Evolutionary conservation across 2,329 filamentous ascomycete species (phyloP).

Genomic region (Cordyceps farinosa): DNA sequence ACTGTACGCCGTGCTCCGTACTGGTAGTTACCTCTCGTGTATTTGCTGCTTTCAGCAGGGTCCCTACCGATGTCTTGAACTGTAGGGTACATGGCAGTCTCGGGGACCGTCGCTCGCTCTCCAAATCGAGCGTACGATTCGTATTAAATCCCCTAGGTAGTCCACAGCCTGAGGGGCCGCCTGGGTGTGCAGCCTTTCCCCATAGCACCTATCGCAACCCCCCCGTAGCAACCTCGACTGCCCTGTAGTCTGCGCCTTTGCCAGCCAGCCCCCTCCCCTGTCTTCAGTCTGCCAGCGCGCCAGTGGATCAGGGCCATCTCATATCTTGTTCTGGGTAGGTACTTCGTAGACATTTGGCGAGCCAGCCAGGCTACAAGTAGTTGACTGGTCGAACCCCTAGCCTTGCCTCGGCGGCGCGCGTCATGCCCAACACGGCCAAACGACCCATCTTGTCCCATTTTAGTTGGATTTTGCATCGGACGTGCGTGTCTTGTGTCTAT

Average conservation of each 20-base stretch:
- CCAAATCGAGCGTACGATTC: background rate
- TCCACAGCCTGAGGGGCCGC: background rate
- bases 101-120: background rate
- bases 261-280: too few relatives aligned
- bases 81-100: background rate
- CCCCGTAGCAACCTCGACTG: background rate
- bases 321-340: too few relatives aligned
- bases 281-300: too few relatives aligned
- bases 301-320: too few relatives aligned
- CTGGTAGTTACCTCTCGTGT: background rate
- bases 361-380: too few relatives aligned
- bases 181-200: too few relatives aligned
- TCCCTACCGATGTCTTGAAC: background rate
- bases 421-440: background rate
- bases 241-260: background rate
- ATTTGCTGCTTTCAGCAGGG: background rate
- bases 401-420: background rate
- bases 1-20: background rate
- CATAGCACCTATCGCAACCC: too few relatives aligned
- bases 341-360: too few relatives aligned
- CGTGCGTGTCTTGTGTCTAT: conserved; percentile 2
- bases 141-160: background rate
- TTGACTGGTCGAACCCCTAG: background rate
- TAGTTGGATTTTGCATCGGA: background rate
- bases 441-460: background rate